Evolutionary conservation across 2,329 filamentous ascomycete genomes (phyloP), one percentile per base, ranked within the genome.

Genomic region (Diaporthe humulicola): DNA sequence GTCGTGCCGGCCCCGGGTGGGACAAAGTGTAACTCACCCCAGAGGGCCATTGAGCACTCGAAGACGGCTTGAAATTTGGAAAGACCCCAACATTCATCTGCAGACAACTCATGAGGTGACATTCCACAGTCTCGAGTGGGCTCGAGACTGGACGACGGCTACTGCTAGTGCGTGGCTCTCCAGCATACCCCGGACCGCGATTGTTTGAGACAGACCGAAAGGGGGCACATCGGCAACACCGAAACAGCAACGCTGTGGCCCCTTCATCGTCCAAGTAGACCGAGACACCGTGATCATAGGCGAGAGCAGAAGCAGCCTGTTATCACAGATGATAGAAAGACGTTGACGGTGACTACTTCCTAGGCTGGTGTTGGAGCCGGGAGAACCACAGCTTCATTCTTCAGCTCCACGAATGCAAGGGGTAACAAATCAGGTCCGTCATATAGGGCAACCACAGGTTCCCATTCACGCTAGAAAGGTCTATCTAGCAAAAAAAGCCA

Each of bases 401-500:
- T 8, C 22, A 38, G 33, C 28, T 56, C 30, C 42, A 42, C 25
- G 9, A 33, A 28, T 52, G 40, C n/a, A 38, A 58, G 25, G n/a
- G 19, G 52, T 57, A 40, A 48, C 58, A 57, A 36, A 66, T 19
- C 45, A 40, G 40, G 28, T 33, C 25, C 70, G 25, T 42, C 40
- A 54, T 64, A 22, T 36, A 58, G 58, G 70, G 70, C 50, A 28
- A 40, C 73, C 19, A 25, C 14, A 30, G n/a, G 48, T 61, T 45
- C 42, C 52, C 22, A 57, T 58, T 69, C 40, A 28, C 52, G 70
- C 70, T 73, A 40, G 38, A 61, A 28, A 64, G 38, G 40, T 28
- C 33, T 70, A 52, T 70, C 60, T 50, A 66, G 66, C 57, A 28
- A 57, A 40, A 36, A 40, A 64, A 74, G 71, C 71, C 42, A 74